Evolutionary conservation across 176 grass and related monocot genomes (phyloP), one percentile per base, ranked within the genome.

Genomic region (Pontederia crassipes): DNA sequence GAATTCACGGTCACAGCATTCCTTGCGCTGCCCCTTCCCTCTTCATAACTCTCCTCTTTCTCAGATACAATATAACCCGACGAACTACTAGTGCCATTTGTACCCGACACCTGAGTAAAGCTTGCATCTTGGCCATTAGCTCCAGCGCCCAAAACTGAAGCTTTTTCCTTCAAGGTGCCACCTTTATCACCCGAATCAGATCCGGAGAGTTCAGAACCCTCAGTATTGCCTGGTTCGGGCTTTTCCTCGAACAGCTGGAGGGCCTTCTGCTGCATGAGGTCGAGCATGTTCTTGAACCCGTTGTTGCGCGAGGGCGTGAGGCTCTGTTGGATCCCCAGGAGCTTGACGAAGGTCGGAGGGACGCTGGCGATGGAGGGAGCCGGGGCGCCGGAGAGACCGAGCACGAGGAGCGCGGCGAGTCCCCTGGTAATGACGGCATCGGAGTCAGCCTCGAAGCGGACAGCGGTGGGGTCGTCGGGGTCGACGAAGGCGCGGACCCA

Each of bases 241-340:
- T 29, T 20, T 0, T 79, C 80, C 45, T 13, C 14, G 4, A 50
- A 57, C 9, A 91, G 72, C 48, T 91, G 68, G 55, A 88, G 72
- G 5, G 92, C 87, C 76, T 97, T 97, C 62, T 68, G 79, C 80
- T 88, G 83, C 84, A 97, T 91, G 40, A 91, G 84, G 18, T 68
- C 80, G 48, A 91, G 65, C 87, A 97, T 97, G 75, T 97, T 97
- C 26, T 91, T 76, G 69, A 97, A 71, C 0, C 92, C 81, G 14
- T 79, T 97, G 49, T 97, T 97, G 64, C 87, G 59, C 15, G 83
- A 97, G 1, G 81, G 71, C 7, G 91, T 89, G 10, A 96, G 78
- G 57, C 81, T 87, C 80, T 90, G 86, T 35, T 84, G 80, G 16
- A 97, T 79, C 35, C 87, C 79, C 5, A 97, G 74, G 45, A 97